These are phyloP conservation scores for Aspergillus homomorphus DNA, from an alignment of 495 filamentous ascomycete genomes.

Conservation along the genomic window DNA sequence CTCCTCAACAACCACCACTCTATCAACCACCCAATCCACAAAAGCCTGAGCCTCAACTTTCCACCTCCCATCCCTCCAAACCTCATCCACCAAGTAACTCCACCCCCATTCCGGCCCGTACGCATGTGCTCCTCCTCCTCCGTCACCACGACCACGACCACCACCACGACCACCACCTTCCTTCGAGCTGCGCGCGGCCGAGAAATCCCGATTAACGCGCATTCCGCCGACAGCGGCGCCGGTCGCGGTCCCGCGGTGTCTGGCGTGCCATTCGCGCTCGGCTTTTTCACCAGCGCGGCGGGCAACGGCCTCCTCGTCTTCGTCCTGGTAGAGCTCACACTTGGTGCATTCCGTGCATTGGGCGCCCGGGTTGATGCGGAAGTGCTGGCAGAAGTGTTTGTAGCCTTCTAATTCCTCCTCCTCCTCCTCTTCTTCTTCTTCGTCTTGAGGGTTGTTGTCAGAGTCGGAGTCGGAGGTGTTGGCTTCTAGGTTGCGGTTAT, in stretches of 20 bases:
- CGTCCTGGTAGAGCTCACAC: constrained; percentile 85
- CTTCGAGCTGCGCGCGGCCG: constrained; percentile 17
- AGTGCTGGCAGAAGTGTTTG: constrained; percentile 92
- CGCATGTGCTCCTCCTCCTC: too few relatives aligned
- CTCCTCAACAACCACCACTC: constrained; percentile 38
- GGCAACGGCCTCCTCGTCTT: constrained; percentile 79
- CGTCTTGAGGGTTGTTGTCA: constrained; percentile 9
- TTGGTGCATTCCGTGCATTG: constrained; percentile 74
- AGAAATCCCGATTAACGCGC: constrained; percentile 39
- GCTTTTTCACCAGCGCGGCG: constrained; percentile 72
- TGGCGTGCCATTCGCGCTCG: constrained; percentile 75
- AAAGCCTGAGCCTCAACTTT: constrained; percentile 42
- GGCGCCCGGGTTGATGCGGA: constrained; percentile 67
- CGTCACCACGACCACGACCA: too few relatives aligned
- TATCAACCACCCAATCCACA: constrained; percentile 47
- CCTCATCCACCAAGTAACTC: constrained; percentile 38
- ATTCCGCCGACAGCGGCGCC: constrained; percentile 20
- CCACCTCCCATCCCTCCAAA: constrained; percentile 41
- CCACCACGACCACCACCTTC: constrained; percentile 21
- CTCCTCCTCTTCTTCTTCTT: constrained; percentile 23
- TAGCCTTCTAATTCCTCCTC: constrained; percentile 66
- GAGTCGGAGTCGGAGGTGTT: constrained; percentile 16
- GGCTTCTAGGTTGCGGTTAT: constrained; percentile 13
- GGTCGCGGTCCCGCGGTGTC: constrained; percentile 46
- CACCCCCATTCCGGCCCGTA: constrained; percentile 23